Evolutionary conservation across 2,329 filamentous ascomycete genomes (phyloP), one percentile per base, ranked within the genome.

Genomic region (Lojkania enalia): DNA sequence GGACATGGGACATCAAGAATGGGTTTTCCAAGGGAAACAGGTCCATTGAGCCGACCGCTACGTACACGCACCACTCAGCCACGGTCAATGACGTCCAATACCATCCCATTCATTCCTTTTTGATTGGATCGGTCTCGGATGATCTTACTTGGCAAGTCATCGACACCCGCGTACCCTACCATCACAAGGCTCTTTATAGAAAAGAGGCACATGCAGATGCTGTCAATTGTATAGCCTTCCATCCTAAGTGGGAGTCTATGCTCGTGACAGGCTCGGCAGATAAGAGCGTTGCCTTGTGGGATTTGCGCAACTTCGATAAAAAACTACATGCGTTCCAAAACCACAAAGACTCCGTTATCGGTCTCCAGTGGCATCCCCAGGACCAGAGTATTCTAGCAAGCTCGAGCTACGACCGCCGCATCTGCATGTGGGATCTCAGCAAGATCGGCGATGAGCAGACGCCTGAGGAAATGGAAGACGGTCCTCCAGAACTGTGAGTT

Each of bases 51-150:
- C 85, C 90, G 11, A 76, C 79, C 4, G 82, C 86, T 36, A 86
- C 82, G 29, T 97, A 94, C 72, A 92, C 84, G 1, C 88, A 96
- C 55, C 95, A 99, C 70, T 85, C 80, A 15, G 85, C 92, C 19
- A 88, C 94, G 42, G 94, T 99, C 66, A 99, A 99, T 69, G 94
- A 99, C 63, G 91, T 99, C 21, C 90, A 97, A 72, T 90, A 95
- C 66, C 92, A 97, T 60, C 91, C 92, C 6, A 81, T 90, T 32
- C 88, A 92, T 52, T 84, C 85, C 58, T 85, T 95, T 52, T 60
- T 67, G 48, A 88, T 99, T 50, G 95, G 92, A 51, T 92, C 88
- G 13, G 94, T 96, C 3, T 97, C 94, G 3, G 94, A 99, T 67
- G 94, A 99, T 67, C 80, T 94, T 57, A 96, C 90, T 5, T 83